Evolutionary conservation across 2,329 filamentous ascomycete genomes (phyloP), one percentile per base, ranked within the genome.

Genomic region (Ophiostoma triangulosporum): DNA sequence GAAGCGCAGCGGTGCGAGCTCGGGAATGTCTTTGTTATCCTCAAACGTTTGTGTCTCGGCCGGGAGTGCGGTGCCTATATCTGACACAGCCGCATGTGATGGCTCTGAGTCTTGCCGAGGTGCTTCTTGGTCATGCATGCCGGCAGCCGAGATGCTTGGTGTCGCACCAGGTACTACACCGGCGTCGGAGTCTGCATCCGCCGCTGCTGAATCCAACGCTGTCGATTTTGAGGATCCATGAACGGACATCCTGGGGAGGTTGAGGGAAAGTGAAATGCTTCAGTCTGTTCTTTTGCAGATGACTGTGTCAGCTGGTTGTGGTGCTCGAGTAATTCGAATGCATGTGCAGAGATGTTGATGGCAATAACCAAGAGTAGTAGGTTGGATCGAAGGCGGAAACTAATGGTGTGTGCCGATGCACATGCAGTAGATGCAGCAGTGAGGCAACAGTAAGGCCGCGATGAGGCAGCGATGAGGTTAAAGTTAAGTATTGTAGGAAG

Each of bases 1-100:
- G n/a, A 59, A 60, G 0, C 58, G 57, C 54, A 50, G 53, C 11
- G 54, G 50, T 6, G 55, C 46, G n/a, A 60, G 49, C 1, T 50
- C 26, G 27, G 12, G 20, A 12, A 24, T 17, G 7, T 6, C 7
- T 12, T 14, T 20, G 5, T 22, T 24, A 20, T 5, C 12, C 9
- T 14, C 38, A 12, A 20, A 24, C 3, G 38, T 2, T 24, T 12
- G 7, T 24, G 38, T 14, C 15, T 43, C 20, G 9, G 20, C 11
- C 20, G 20, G 20, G 9, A 7, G 20, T 43, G 20, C 20, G 11
- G 38, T 12, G 9, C 24, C 38, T 15, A 14, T 14, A 12, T 43
- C 38, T 26, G 14, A 7, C 6, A 12, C 9, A 26, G 20, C 5
- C 20, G 20, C 11, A 17, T 15, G 14, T 8, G 6, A 17, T 1